Percentiles rank a stretch among this genome's conserved stretches.
Conservation (phyloP, 805 yeast species). For the Ogataea angusta region DNA sequence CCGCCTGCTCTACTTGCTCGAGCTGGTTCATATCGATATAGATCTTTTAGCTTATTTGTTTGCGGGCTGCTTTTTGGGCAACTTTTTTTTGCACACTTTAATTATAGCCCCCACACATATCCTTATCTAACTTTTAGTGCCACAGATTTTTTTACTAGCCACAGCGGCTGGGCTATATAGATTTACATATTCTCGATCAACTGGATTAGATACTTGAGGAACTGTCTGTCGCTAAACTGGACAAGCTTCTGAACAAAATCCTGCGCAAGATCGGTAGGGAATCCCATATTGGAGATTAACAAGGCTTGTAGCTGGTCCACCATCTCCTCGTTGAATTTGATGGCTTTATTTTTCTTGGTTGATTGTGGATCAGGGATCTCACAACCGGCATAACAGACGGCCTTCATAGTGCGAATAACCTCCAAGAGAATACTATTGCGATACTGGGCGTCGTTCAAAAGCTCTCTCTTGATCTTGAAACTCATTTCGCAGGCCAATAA, state of each 20-base stretch:
- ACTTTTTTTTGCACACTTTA: slow-evolving; percentile 6
- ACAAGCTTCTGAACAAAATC: slow-evolving; percentile 63
- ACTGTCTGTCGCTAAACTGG: slow-evolving; percentile 54
- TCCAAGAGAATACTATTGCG: slow-evolving; percentile 69
- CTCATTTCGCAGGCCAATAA: slow-evolving; percentile 75
- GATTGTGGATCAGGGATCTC: slow-evolving; percentile 29
- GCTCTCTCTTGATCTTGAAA: slow-evolving; percentile 63
- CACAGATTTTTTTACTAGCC: neutral
- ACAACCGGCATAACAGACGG: slow-evolving; percentile 43
- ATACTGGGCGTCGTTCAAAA: slow-evolving; percentile 75
- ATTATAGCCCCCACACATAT: slow-evolving; percentile 10
- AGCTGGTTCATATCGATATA: slow-evolving; percentile 6
- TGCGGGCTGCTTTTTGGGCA: slow-evolving; percentile 12
- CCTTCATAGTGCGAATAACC: slow-evolving; percentile 63
- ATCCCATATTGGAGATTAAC: slow-evolving; percentile 54
- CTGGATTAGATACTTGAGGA: slow-evolving; percentile 64
- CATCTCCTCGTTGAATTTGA: slow-evolving; percentile 29
- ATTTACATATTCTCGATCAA: slow-evolving; percentile 30
- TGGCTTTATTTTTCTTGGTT: slow-evolving; percentile 23
- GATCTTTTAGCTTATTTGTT: slow-evolving; percentile 1
- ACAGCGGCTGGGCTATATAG: slow-evolving; percentile 3
- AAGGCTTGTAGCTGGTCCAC: slow-evolving; percentile 29
- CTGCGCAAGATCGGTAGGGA: slow-evolving; percentile 55
- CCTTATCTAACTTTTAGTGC: slow-evolving; percentile 7
- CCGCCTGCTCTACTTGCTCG: slow-evolving; percentile 6